Base-by-base conservation (phyloP, 768 basidiomycete species). In the Artomyces pyxidatus region DNA sequence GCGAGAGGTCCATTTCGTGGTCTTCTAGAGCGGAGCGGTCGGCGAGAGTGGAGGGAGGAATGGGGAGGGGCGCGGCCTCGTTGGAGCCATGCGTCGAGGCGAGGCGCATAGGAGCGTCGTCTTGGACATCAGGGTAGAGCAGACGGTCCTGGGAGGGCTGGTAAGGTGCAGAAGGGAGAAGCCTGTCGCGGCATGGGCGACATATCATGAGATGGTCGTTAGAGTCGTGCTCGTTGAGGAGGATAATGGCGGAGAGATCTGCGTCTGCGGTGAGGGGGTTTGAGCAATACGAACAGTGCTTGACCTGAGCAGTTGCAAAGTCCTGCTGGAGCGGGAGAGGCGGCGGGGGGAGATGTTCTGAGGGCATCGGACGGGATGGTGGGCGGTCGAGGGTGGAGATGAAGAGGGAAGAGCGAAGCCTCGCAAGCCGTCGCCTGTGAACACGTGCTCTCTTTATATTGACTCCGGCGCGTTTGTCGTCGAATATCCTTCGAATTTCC, bases 181-280 rank as follows among this genome's bases (percentile, higher is more conserved):
- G 27, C 12, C 54, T 40, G 27, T 57, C 53, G 32, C 45, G 47
- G 47, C 56, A 57, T 25, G 26, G 42, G 22, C 50, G 50, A 17
- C 56, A 57, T 21, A 55, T 38, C 44, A 49, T 49, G 26, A 49
- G 43, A 26, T 38, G 48, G 45, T 57, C 53, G 45, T 51, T 49
- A 26, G 38, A 19, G 32, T 55, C 50, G 17, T 49, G 23, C n/a
- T 19, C 37, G 48, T 54, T 49, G 19, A 44, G 25, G 47, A 55
- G 48, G 50, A 42, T 51, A 28, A 35, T 29, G 21, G 47, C 23
- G 11, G 45, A 8, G 21, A 45, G 37, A 47, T 57, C 56, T 26
- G 37, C 39, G 50, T 57, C 56, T 48, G 42, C 37, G 3, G 56
- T 46, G 14, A 57, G 45, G n/a, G 56, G 56, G 22, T 46, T 48